Conservation (phyloP, 75 land plant genomes). For the Gnetum montanum region DNA sequence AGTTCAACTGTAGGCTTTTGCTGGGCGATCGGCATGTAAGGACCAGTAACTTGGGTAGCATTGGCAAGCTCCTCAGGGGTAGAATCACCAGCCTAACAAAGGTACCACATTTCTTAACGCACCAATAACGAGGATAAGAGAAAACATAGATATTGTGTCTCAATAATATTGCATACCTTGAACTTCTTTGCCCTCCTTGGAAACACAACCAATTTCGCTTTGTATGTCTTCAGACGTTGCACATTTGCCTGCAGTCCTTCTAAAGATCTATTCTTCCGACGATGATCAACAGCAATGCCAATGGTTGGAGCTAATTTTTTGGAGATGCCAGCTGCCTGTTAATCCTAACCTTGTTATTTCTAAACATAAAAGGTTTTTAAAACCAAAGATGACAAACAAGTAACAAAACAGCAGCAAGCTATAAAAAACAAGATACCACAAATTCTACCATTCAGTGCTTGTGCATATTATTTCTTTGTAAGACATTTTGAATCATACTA, state of each 20-base stretch:
- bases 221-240: slow-evolving; percentile 63
- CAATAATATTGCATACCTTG: no score
- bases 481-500: no score
- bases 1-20: slow-evolving; percentile 52
- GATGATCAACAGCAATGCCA: slow-evolving; percentile 70
- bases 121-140: not conserved
- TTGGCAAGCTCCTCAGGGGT: slow-evolving; percentile 47
- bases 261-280: slow-evolving; percentile 54
- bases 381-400: no score
- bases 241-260: slow-evolving; percentile 75
- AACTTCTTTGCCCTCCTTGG: slow-evolving; percentile 49
- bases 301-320: slow-evolving; percentile 70
- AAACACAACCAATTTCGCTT: slow-evolving; percentile 72
- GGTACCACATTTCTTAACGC: not conserved
- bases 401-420: no score
- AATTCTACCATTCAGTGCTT: no score
- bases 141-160: not conserved
- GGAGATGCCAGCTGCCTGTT: slow-evolving; percentile 61
- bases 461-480: no score
- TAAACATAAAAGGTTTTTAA: no score
- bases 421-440: no score
- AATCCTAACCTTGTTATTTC: no score
- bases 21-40: slow-evolving; percentile 44
- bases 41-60: slow-evolving; percentile 57
- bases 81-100: slow-evolving; percentile 54